phyloP scores from a whole-genome alignment of 2,329 filamentous ascomycete species.

The Apiospora kogelbergensis region DNA sequence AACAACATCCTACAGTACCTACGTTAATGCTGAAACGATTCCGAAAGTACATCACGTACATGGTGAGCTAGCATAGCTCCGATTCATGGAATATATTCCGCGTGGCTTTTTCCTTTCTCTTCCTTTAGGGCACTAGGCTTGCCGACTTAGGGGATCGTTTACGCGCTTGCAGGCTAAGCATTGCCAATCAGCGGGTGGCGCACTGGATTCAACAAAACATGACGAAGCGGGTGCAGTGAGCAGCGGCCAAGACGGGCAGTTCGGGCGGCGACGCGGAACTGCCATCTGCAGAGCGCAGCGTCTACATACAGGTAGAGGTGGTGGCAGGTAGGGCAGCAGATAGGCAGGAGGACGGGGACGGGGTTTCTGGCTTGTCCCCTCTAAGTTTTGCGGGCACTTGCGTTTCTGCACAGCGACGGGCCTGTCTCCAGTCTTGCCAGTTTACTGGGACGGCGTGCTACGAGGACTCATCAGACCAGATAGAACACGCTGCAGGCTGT shows the following conservation, averaged over 20 bases:
- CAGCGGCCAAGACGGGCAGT: not conserved
- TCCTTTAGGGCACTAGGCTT: not conserved
- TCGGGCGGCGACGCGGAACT: not conserved
- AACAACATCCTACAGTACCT: not conserved
- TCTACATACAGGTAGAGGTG: too few species aligned
- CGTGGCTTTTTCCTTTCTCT: not conserved
- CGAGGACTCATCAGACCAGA: too few species aligned
- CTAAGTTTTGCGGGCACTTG: not conserved
- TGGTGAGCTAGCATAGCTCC: not conserved
- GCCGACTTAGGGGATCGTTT: not conserved
- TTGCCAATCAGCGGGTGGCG: not conserved
- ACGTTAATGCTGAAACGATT: constrained; percentile 2
- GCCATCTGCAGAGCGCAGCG: not conserved
- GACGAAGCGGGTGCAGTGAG: not conserved
- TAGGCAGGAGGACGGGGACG: not conserved
- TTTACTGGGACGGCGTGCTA: not conserved
- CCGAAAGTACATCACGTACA: constrained; percentile 1
- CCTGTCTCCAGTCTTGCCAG: constrained; percentile 2
- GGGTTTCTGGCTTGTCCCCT: not conserved
- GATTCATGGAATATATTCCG: not conserved
- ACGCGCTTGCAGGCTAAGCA: not conserved
- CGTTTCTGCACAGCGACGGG: not conserved
- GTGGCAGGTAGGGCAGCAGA: not conserved
- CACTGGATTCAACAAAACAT: not conserved
- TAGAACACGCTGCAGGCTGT: not conserved